phyloP scores from a whole-genome alignment of 768 basidiomycete genomes.

The Gautieria morchelliformis region DNA sequence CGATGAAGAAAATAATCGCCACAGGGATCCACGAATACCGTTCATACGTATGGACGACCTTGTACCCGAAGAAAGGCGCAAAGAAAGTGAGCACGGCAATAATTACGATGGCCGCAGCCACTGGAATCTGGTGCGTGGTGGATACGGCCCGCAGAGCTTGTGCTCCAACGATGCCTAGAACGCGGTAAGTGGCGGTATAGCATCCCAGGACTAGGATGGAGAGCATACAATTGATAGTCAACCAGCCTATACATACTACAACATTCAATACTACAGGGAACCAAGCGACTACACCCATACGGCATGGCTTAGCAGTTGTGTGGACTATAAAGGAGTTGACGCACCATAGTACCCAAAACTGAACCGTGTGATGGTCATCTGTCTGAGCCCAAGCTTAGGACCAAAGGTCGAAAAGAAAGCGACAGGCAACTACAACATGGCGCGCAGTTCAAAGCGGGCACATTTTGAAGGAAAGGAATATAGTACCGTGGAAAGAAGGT shows the following conservation, averaged over 20 bases:
- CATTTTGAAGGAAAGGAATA: neutral
- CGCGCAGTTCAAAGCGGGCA: neutral
- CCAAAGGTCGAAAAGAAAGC: conserved; percentile 32
- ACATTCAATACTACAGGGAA: conserved; percentile 29
- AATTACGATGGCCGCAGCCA: conserved; percentile 33
- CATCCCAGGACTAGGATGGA: neutral
- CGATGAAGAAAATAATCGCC: conserved; percentile 28
- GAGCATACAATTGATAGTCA: conserved; percentile 23
- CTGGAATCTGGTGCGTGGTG: conserved; percentile 20
- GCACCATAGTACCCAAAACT: conserved; percentile 26
- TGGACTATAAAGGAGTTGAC: neutral
- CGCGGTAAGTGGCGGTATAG: neutral
- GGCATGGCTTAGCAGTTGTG: conserved; percentile 4
- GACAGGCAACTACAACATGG: conserved; percentile 15
- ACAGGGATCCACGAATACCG: conserved; percentile 33
- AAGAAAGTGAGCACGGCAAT: conserved; percentile 31
- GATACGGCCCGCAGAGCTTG: conserved; percentile 22
- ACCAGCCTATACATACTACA: conserved; percentile 35
- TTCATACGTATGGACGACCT: conserved; percentile 32
- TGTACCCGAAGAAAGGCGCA: conserved; percentile 33
- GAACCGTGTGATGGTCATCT: conserved; percentile 33
- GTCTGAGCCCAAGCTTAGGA: conserved; percentile 29
- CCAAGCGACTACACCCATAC: conserved; percentile 5
- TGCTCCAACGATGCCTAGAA: conserved; percentile 10
- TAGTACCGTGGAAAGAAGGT: too few relatives aligned